Evolutionary conservation across 2,329 filamentous ascomycete species (phyloP), one percentile per base, ranked within the genome.

Genomic region (Diplocarpon mali): DNA sequence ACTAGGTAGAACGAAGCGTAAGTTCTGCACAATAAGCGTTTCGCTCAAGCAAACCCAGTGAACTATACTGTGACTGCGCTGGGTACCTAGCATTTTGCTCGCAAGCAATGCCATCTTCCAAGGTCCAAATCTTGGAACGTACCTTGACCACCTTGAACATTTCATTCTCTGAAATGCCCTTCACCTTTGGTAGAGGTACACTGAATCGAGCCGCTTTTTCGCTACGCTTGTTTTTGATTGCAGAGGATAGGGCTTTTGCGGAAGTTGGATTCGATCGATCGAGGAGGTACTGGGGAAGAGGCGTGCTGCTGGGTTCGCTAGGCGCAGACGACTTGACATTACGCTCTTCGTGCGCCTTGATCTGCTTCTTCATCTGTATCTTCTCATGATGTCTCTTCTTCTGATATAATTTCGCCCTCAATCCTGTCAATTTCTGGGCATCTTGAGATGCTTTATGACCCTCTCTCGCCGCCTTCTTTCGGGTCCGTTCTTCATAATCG

Each of bases 371-470:
- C 83, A 95, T 89, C 75, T 94, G 87, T 64, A 95, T 94, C 82
- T 98, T 98, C 73, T 98, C 89, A 65, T 89, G 84, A 70, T 88
- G 85, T 20, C 92, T 79, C 73, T 89, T 87, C 76, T 96, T 82
- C 66, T 90, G 83, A 70, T 92, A 82, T 60, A 94, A 72, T 74
- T 98, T 98, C 57, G 92, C 92, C 51, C 87, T 76, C 58, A 96
- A 78, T 53, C 92, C 92, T 50, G 85, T 83, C 61, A 95, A 75
- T 66, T 92, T 95, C 72, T 96, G 90, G 17, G 92, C 88, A 69
- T 95, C 83, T 62, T 92, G 76, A 40, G 85, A 92, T 45, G 78
- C 78, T 68, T 89, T 81, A 73, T 98, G 90, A 48, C 79, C 83
- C 70, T 94, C 86, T 69, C 92, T 83, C 49, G 92, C 92, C 51